Percentiles rank a stretch among this genome's conserved stretches.
These are phyloP conservation scores for Selaginella moellendorffii DNA, from an alignment of 75 land plant genomes.

Conservation along the genomic window DNA sequence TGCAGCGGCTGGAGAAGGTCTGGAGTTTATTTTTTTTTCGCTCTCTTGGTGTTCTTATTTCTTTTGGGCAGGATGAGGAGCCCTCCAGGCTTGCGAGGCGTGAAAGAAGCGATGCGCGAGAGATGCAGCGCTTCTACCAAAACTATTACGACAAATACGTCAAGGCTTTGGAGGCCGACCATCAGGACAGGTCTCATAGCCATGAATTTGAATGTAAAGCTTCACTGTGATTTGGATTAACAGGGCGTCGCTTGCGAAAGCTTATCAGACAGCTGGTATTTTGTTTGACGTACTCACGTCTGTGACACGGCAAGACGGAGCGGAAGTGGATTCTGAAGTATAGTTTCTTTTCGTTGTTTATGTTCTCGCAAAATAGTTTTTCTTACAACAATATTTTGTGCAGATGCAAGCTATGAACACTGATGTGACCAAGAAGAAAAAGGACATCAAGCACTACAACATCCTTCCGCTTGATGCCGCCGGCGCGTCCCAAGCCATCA, in stretches of 20 bases:
- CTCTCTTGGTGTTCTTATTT: no score
- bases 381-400: neutral
- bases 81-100: neutral
- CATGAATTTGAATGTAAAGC: no score
- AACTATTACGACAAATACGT: neutral
- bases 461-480: neutral
- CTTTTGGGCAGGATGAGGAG: neutral
- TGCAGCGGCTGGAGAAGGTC: constrained; percentile 9
- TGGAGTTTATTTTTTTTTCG: neutral
- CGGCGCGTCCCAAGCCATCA: neutral
- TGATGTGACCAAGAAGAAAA: neutral
- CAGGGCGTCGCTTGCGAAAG: neutral
- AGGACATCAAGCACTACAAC: neutral
- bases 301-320: neutral
- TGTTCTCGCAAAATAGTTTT: neutral
- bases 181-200: neutral
- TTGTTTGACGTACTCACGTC: neutral
- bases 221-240: neutral
- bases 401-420: neutral
- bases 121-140: neutral
- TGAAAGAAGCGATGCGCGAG: neutral
- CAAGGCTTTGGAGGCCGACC: neutral
- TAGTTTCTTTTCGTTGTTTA: neutral
- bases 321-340: neutral
- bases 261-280: constrained; percentile 6